Percentiles rank a stretch among this genome's conserved stretches.
Conservation (phyloP, 2,329 filamentous ascomycete species). For the Cryphonectria naterciae region DNA sequence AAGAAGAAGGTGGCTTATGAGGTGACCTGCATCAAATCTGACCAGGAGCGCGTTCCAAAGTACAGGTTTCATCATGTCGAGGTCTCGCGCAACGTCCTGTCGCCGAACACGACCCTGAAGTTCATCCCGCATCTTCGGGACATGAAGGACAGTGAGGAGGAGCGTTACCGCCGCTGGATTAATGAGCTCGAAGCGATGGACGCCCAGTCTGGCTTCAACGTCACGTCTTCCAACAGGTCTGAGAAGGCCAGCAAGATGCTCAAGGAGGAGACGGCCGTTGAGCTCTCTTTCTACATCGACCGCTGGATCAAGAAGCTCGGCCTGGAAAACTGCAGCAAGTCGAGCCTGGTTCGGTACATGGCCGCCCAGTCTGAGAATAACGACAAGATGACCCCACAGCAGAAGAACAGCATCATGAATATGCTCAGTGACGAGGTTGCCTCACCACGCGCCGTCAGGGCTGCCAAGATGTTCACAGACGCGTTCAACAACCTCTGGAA, state of each 20-base stretch:
- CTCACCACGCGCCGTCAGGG: constrained; percentile 47
- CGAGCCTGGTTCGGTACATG: constrained; percentile 58
- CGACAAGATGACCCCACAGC: constrained; percentile 56
- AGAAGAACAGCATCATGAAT: constrained; percentile 56
- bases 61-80: constrained; percentile 65
- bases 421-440: constrained; percentile 49
- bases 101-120: constrained; percentile 62
- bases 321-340: constrained; percentile 56
- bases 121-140: constrained; percentile 64
- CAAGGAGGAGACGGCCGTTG: constrained; percentile 56
- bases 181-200: constrained; percentile 62
- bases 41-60: constrained; percentile 56
- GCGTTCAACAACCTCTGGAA: constrained; percentile 62
- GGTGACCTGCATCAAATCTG: constrained; percentile 53
- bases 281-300: constrained; percentile 57
- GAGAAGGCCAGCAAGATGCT: constrained; percentile 55
- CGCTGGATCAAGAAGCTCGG: constrained; percentile 55
- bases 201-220: constrained; percentile 59
- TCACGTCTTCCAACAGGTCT: constrained; percentile 50
- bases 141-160: constrained; percentile 59
- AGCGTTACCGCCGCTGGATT: constrained; percentile 59
- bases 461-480: constrained; percentile 56
- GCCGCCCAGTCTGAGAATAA: constrained; percentile 50
- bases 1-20: constrained; percentile 46
- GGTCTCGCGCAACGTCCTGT: constrained; percentile 62